Evolutionary conservation across 2,329 filamentous ascomycete species (phyloP).

Genomic region (Talaromyces marneffei): DNA sequence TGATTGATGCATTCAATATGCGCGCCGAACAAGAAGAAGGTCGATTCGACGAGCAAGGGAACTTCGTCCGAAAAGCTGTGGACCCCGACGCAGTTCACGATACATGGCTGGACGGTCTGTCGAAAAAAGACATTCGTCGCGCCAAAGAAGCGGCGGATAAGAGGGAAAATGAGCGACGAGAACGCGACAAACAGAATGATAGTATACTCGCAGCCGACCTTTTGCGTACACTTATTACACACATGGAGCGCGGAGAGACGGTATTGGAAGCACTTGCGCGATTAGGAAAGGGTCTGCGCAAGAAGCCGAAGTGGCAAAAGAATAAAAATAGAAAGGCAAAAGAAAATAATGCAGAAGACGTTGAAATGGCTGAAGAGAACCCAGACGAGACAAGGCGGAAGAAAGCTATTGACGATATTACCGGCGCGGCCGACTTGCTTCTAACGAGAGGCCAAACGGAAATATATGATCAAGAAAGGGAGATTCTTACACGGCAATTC

Average conservation of each 20-base stretch:
- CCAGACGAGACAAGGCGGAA: slow-evolving; percentile 64
- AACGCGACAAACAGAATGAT: slow-evolving; percentile 69
- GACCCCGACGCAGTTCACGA: slow-evolving; percentile 91
- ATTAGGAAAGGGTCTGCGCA: slow-evolving; percentile 61
- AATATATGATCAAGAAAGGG: slow-evolving; percentile 86
- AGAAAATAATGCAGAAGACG: slow-evolving; percentile 43
- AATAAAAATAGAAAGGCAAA: slow-evolving; percentile 45
- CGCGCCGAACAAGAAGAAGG: slow-evolving; percentile 85
- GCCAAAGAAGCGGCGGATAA: slow-evolving; percentile 83
- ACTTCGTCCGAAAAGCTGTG: slow-evolving; percentile 80
- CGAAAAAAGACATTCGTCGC: slow-evolving; percentile 86
- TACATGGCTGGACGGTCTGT: slow-evolving; percentile 84
- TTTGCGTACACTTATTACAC: slow-evolving; percentile 64
- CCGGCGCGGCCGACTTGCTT: slow-evolving; percentile 81
- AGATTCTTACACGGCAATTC: slow-evolving; percentile 77
- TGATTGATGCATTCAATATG: slow-evolving; percentile 96
- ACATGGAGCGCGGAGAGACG: slow-evolving; percentile 75
- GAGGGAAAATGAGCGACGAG: slow-evolving; percentile 68
- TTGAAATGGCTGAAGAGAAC: slow-evolving; percentile 70
- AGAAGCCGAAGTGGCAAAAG: slow-evolving; percentile 57
- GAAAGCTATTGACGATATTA: slow-evolving; percentile 72
- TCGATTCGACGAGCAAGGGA: slow-evolving; percentile 82
- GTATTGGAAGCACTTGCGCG: slow-evolving; percentile 80
- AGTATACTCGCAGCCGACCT: slow-evolving; percentile 66
- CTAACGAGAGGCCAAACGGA: slow-evolving; percentile 77